Percentiles rank a stretch among this genome's conserved stretches.
Conservation (phyloP, 129 eudicot genomes). For the Rutidosis leptorrhynchoides region DNA sequence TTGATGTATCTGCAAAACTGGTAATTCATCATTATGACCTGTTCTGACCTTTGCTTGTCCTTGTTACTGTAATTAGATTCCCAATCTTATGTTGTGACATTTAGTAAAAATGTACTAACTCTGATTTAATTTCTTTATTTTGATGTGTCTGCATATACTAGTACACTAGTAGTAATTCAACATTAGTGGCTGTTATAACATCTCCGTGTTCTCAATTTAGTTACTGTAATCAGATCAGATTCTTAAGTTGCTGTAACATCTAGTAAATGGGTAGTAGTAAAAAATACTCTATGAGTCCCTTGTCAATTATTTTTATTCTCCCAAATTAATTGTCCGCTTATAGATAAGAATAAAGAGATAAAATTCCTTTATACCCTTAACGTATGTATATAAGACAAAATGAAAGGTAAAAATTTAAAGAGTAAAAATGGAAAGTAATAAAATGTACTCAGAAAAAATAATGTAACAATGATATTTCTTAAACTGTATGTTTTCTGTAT, state of each 20-base stretch:
- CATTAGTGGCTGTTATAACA: constrained; percentile 10
- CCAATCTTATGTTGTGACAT: constrained; percentile 1
- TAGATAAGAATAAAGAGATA: too few species aligned
- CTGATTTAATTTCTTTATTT: neutral
- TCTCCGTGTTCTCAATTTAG: neutral
- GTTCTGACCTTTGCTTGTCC: neutral
- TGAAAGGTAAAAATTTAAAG: too few species aligned
- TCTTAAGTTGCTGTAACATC: neutral
- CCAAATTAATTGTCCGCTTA: too few species aligned
- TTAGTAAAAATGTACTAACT: neutral
- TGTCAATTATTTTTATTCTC: too few species aligned
- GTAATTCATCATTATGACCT: constrained; percentile 2
- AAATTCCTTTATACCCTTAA: too few species aligned
- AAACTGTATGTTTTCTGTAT: too few species aligned
- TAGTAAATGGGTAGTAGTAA: neutral
- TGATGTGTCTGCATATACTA: neutral
- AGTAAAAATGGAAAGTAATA: too few species aligned
- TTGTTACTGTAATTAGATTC: neutral
- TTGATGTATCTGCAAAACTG: constrained; percentile 11
- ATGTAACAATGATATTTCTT: too few species aligned
- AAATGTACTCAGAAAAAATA: too few species aligned
- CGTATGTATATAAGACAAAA: too few species aligned
- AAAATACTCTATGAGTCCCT: too few species aligned
- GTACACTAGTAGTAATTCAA: neutral
- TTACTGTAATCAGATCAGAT: too few species aligned